Conservation (phyloP, 192 early-diverging fungal genomes). For the Irineochytrium annulatum region DNA sequence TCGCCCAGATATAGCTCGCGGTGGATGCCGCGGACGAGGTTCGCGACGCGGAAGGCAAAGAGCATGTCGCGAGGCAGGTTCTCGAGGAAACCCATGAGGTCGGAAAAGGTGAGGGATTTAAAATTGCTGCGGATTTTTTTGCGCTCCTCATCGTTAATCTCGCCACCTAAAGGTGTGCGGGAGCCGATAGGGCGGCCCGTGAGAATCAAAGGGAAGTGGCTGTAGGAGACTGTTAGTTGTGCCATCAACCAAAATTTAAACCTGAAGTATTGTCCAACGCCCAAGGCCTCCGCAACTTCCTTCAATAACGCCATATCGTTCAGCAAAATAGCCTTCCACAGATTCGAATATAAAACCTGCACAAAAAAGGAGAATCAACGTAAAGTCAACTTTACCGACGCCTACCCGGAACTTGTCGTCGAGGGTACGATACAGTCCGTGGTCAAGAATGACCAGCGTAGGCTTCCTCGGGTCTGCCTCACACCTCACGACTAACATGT, state of each 20-base stretch:
- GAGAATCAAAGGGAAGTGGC: conserved; percentile 46
- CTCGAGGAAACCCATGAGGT: conserved; percentile 51
- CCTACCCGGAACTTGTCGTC: conserved; percentile 8
- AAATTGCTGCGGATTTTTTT: conserved; percentile 25
- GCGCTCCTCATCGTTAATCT: conserved; percentile 33
- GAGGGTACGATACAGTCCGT: conserved; percentile 65
- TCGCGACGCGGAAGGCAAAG: conserved; percentile 47
- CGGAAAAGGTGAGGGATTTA: conserved; percentile 41
- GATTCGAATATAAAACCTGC: conserved; percentile 44
- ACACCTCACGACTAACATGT: conserved; percentile 24
- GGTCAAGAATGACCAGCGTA: conserved; percentile 69
- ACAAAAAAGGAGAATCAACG: too few relatives aligned
- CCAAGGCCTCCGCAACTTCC: conserved; percentile 9
- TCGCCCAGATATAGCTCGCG: conserved; percentile 44
- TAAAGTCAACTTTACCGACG: too few relatives aligned
- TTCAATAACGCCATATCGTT: conserved; percentile 36
- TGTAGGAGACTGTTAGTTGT: conserved; percentile 33
- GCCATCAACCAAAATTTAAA: neutral
- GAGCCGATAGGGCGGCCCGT: conserved; percentile 40
- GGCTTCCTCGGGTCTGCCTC: conserved; percentile 50
- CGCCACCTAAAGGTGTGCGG: conserved; percentile 31
- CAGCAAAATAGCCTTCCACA: conserved; percentile 47
- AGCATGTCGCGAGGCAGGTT: conserved; percentile 51
- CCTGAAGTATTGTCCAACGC: neutral
- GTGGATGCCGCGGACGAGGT: conserved; percentile 48